Percentiles rank a stretch among this genome's conserved stretches.
These are phyloP conservation scores for Globisporangium okanoganense DNA, from an alignment of 352 stramenopile genomes.

Conservation along the genomic window DNA sequence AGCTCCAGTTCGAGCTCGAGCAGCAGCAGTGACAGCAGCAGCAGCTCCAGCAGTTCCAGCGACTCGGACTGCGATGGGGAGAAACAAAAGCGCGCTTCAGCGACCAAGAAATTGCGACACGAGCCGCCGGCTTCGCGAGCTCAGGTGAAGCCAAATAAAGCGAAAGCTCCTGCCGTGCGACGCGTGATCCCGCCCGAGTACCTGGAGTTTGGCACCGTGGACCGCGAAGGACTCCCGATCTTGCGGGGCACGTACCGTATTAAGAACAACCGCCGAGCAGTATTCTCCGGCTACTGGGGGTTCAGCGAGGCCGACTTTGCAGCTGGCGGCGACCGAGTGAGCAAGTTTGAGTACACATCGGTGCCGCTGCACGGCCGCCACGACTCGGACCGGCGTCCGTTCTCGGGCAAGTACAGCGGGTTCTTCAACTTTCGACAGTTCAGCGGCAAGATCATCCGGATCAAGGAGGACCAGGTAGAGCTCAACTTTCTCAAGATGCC, in stretches of 20 bases:
- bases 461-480: slow-evolving; percentile 63
- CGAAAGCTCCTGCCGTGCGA: slow-evolving; percentile 19
- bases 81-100: slow-evolving; percentile 1
- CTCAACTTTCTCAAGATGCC: slow-evolving; percentile 58
- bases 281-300: slow-evolving; percentile 54
- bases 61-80: slow-evolving; percentile 18
- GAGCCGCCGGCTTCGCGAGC: background rate
- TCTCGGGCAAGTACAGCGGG: slow-evolving; percentile 60
- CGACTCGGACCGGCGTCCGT: slow-evolving; percentile 43
- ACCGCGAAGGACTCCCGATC: slow-evolving; percentile 42
- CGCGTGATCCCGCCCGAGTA: slow-evolving; percentile 32
- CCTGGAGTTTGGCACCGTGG: slow-evolving; percentile 37
- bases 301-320: slow-evolving; percentile 61
- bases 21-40: slow-evolving; percentile 18
- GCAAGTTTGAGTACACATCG: slow-evolving; percentile 70
- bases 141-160: background rate
- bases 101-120: slow-evolving; percentile 13
- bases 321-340: slow-evolving; percentile 25
- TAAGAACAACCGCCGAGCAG: slow-evolving; percentile 34
- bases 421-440: slow-evolving; percentile 77
- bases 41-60: slow-evolving; percentile 16
- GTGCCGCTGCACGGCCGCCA: slow-evolving; percentile 27
- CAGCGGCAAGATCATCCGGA: slow-evolving; percentile 47
- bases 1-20: slow-evolving; percentile 18
- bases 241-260: slow-evolving; percentile 52